Evolutionary conservation across 805 yeast genomes (phyloP).

Genomic region (Blastobotrys terrestris): DNA sequence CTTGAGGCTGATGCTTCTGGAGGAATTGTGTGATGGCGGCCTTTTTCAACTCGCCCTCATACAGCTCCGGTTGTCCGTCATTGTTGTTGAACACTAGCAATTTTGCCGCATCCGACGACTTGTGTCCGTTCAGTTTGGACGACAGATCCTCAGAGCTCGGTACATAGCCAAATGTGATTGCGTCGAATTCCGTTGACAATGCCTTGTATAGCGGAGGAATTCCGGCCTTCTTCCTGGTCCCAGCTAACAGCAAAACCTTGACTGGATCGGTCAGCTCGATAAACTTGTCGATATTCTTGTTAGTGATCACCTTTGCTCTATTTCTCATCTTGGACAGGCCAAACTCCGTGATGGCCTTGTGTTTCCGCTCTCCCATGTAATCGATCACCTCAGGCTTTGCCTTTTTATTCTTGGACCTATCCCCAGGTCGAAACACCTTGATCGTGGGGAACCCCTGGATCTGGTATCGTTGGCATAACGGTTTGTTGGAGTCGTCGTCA

Average conservation of each 20-base stretch:
- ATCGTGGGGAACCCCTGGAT: slow-evolving; percentile 83
- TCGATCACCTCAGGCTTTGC: slow-evolving; percentile 21
- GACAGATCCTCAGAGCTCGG: slow-evolving; percentile 20
- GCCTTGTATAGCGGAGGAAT: slow-evolving; percentile 28
- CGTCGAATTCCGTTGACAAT: slow-evolving; percentile 25
- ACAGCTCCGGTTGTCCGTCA: neutral
- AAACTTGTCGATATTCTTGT: slow-evolving; percentile 21
- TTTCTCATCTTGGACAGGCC: slow-evolving; percentile 26
- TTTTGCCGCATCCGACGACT: slow-evolving; percentile 21
- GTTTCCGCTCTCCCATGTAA: slow-evolving; percentile 28
- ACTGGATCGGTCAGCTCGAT: slow-evolving; percentile 19
- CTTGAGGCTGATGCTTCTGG: neutral
- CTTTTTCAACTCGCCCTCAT: slow-evolving; percentile 9
- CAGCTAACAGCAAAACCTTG: slow-evolving; percentile 26
- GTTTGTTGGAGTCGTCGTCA: slow-evolving; percentile 61
- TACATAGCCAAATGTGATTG: slow-evolving; percentile 26
- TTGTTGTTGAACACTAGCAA: slow-evolving; percentile 23
- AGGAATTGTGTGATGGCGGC: slow-evolving; percentile 1
- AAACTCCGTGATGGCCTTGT: slow-evolving; percentile 23
- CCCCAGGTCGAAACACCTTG: slow-evolving; percentile 67
- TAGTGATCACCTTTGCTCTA: slow-evolving; percentile 23
- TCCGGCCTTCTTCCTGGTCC: slow-evolving; percentile 22
- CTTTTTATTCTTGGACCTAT: slow-evolving; percentile 38
- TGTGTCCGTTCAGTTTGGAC: slow-evolving; percentile 19
- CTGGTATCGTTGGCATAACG: slow-evolving; percentile 57